phyloP scores from a whole-genome alignment of 176 grass and related monocot species.

The Oryza glumipatula region DNA sequence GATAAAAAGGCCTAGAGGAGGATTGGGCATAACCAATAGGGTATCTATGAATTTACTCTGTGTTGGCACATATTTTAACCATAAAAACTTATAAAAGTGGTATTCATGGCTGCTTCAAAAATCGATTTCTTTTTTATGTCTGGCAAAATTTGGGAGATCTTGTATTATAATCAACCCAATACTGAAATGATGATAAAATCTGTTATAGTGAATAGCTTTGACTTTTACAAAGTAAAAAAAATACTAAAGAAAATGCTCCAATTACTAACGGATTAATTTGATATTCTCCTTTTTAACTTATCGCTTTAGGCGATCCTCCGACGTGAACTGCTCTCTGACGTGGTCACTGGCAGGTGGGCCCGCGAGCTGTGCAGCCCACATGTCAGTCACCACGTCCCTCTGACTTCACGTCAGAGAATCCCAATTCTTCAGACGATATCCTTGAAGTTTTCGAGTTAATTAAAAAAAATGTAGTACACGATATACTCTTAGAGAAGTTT shows the following conservation, averaged over 20 bases:
- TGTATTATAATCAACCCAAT: neutral
- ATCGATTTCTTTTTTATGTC: neutral
- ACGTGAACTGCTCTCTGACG: too few relatives aligned
- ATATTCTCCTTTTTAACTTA: neutral
- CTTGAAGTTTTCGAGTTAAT: neutral
- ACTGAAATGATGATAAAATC: too few relatives aligned
- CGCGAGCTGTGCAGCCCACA: too few relatives aligned
- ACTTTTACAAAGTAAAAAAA: neutral
- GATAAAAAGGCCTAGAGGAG: too few relatives aligned
- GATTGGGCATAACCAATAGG: too few relatives aligned
- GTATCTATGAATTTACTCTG: too few relatives aligned
- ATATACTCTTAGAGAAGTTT: neutral
- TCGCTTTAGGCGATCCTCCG: neutral
- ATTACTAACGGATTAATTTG: neutral
- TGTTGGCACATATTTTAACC: too few relatives aligned
- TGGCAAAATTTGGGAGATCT: rapidly evolving
- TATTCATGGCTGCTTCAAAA: too few relatives aligned
- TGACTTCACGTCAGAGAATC: too few relatives aligned
- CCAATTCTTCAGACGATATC: neutral
- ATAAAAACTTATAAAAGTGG: too few relatives aligned
- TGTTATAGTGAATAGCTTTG: neutral
- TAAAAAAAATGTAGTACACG: neutral
- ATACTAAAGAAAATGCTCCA: neutral
- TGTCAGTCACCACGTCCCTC: too few relatives aligned
- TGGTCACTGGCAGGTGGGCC: too few relatives aligned